These are phyloP conservation scores for Colletotrichum sp. DNA, from an alignment of 2,329 filamentous ascomycete genomes.

Conservation along the genomic window DNA sequence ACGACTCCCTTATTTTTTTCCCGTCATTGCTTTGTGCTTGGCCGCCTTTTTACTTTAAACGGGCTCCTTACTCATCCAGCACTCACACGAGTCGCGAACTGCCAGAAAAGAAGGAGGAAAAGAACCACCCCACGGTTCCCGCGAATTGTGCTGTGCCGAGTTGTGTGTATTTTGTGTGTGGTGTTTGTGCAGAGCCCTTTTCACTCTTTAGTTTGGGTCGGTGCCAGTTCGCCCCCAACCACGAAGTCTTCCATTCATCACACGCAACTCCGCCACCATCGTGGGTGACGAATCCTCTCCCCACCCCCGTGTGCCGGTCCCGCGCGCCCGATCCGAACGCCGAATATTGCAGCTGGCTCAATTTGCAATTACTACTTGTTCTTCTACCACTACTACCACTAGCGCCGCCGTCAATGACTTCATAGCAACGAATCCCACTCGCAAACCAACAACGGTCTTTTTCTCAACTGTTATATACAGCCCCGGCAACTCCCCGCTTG, in stretches of 20 bases:
- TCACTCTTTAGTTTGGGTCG: conserved; percentile 3
- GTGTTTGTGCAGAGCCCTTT: not conserved
- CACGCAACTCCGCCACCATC: conserved; percentile 19
- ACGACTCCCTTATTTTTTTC: not conserved
- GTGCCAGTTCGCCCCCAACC: not conserved
- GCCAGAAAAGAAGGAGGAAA: not conserved
- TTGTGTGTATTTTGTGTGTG: not conserved
- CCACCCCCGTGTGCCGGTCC: conserved; percentile 13
- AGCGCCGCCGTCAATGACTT: conserved; percentile 16
- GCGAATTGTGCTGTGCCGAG: not conserved
- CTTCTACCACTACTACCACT: not conserved
- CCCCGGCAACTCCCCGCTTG: not conserved
- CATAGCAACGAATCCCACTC: not conserved
- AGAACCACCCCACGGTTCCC: not conserved
- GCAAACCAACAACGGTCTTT: not conserved
- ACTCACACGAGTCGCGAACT: not conserved
- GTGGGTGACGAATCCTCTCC: conserved; percentile 18
- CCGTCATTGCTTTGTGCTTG: not conserved
- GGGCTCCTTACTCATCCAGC: conserved; percentile 4
- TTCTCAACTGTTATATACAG: conserved; percentile 5
- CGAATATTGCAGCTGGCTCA: not conserved
- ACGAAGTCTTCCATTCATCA: conserved; percentile 3
- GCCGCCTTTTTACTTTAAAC: not conserved
- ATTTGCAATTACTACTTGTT: not conserved
- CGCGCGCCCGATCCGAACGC: not conserved